phyloP scores from a whole-genome alignment of 768 basidiomycete genomes.

The Kwoniella bestiolae region DNA sequence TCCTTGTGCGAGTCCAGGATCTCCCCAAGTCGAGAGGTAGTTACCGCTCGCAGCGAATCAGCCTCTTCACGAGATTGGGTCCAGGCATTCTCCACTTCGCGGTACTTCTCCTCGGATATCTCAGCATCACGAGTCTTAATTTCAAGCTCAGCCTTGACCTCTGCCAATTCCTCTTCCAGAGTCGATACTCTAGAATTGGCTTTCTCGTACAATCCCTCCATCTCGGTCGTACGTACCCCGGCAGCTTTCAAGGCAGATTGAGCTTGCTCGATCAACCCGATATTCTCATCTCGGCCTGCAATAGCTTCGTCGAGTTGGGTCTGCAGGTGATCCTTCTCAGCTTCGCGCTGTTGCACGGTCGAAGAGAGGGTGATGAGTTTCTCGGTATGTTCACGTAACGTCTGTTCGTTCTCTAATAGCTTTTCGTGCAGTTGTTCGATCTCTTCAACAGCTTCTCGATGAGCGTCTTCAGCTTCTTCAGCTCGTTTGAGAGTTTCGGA shows the following conservation, averaged over 20 bases:
- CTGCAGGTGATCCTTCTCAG: slow-evolving; percentile 70
- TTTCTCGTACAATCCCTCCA: slow-evolving; percentile 73
- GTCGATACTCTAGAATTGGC: slow-evolving; percentile 70
- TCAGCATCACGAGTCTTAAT: slow-evolving; percentile 74
- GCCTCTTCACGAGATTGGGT: slow-evolving; percentile 91
- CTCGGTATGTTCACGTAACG: slow-evolving; percentile 76
- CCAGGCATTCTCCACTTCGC: slow-evolving; percentile 87
- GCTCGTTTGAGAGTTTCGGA: slow-evolving; percentile 75
- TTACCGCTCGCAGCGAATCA: slow-evolving; percentile 82
- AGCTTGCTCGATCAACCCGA: slow-evolving; percentile 84
- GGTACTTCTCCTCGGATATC: slow-evolving; percentile 66
- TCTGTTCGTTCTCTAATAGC: slow-evolving; percentile 66
- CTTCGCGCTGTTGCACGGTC: slow-evolving; percentile 74
- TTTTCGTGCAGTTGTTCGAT: slow-evolving; percentile 73
- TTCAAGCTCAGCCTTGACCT: slow-evolving; percentile 81
- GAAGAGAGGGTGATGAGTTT: slow-evolving; percentile 74
- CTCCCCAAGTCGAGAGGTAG: slow-evolving; percentile 82
- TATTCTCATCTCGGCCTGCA: slow-evolving; percentile 76
- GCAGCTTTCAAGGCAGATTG: slow-evolving; percentile 76
- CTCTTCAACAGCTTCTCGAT: slow-evolving; percentile 68
- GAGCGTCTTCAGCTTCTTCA: slow-evolving; percentile 70
- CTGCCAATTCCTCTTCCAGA: slow-evolving; percentile 76
- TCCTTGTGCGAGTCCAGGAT: slow-evolving; percentile 86
- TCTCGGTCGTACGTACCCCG: slow-evolving; percentile 75
- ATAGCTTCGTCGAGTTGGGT: slow-evolving; percentile 73